These are phyloP conservation scores for Sanghuangporus baumii DNA, from an alignment of 1,284 basidiomycete genomes.

Conservation along the genomic window DNA sequence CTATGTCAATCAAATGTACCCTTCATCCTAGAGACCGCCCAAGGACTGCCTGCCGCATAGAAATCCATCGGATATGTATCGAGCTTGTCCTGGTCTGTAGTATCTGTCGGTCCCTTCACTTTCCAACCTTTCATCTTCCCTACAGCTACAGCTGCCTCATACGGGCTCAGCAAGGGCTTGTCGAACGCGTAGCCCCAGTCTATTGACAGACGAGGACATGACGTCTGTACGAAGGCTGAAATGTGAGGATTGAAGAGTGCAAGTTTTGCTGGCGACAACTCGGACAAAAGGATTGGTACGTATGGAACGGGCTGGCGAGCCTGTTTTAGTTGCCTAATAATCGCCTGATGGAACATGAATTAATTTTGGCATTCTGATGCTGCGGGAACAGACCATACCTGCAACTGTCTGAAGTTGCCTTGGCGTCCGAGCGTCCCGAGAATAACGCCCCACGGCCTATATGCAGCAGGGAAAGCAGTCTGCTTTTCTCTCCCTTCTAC, in stretches of 20 bases:
- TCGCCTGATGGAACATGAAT: conserved; percentile 48
- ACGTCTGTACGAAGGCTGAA: conserved; percentile 90
- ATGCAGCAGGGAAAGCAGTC: conserved; percentile 4
- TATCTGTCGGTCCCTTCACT: conserved; percentile 29
- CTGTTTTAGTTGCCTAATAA: conserved; percentile 59
- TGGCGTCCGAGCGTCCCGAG: conserved; percentile 95
- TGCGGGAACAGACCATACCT: conserved; percentile 36
- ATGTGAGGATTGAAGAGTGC: conserved; percentile 78
- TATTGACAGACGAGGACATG: conserved; percentile 92
- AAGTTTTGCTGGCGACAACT: conserved; percentile 92
- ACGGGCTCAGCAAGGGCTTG: conserved; percentile 86
- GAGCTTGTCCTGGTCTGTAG: conserved; percentile 20
- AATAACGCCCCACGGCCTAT: conserved; percentile 82
- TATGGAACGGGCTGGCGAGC: conserved; percentile 61
- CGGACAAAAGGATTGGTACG: conserved; percentile 90
- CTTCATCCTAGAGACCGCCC: conserved; percentile 58
- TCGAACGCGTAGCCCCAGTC: conserved; percentile 99
- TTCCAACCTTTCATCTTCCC: conserved; percentile 69
- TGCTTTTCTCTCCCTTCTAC: background rate
- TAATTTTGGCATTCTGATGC: background rate
- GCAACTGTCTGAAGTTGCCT: conserved; percentile 86
- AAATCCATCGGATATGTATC: conserved; percentile 94
- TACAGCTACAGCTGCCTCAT: conserved; percentile 88
- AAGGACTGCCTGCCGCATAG: conserved; percentile 74
- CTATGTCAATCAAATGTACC: conserved; percentile 27